phyloP scores from a whole-genome alignment of 345 rosid genomes.

The Reutealis trisperma region DNA sequence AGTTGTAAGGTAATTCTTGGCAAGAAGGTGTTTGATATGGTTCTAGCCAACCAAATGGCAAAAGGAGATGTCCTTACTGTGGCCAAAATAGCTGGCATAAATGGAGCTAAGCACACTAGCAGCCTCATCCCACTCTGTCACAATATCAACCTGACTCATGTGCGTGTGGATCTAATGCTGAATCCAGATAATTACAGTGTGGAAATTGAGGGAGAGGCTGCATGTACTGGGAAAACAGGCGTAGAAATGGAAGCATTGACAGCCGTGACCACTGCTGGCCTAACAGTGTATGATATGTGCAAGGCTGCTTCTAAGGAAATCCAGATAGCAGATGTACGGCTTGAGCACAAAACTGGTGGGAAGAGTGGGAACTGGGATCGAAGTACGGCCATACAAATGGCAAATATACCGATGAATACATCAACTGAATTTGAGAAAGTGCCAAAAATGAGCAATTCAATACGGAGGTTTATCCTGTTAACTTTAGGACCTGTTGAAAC shows the following conservation, averaged over 20 bases:
- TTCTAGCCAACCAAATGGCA: slow-evolving; percentile 72
- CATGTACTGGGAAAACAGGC: slow-evolving; percentile 77
- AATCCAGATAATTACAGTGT: slow-evolving; percentile 64
- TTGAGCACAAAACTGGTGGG: slow-evolving; percentile 80
- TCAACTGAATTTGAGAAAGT: not conserved
- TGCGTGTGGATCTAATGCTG: slow-evolving; percentile 64
- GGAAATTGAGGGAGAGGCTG: slow-evolving; percentile 80
- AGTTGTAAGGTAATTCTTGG: slow-evolving; percentile 78
- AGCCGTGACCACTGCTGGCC: slow-evolving; percentile 74
- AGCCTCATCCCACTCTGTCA: slow-evolving; percentile 85
- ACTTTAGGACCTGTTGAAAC: not conserved
- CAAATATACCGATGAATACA: not conserved
- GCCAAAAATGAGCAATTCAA: not conserved
- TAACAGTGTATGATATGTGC: slow-evolving; percentile 97
- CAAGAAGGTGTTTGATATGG: slow-evolving; percentile 70
- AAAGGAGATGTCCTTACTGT: slow-evolving; percentile 97
- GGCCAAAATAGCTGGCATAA: slow-evolving; percentile 87
- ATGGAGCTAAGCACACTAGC: slow-evolving; percentile 87
- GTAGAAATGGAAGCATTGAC: slow-evolving; percentile 97
- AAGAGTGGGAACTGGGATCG: slow-evolving; percentile 71
- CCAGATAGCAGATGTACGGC: slow-evolving; percentile 53
- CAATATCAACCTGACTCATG: slow-evolving; percentile 67
- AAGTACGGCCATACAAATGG: not conserved
- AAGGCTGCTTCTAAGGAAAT: slow-evolving; percentile 94
- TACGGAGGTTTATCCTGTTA: not conserved